phyloP scores from a whole-genome alignment of 2,329 filamentous ascomycete genomes.

The Xylaria sp. region DNA sequence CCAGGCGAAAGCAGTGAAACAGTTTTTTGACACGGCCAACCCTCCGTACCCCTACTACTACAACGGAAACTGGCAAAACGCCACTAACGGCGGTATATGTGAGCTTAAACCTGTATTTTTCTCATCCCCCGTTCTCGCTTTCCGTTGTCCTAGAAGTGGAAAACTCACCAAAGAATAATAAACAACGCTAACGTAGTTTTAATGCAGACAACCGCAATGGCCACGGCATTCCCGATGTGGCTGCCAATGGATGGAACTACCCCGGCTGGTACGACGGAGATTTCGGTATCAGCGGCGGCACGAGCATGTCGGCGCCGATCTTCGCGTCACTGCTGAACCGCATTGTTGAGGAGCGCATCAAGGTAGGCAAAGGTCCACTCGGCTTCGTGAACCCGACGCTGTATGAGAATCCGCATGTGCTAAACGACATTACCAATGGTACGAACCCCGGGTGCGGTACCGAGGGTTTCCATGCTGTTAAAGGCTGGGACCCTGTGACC shows the following conservation, averaged over 20 bases:
- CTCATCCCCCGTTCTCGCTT: neutral
- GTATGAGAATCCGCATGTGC: constrained; percentile 56
- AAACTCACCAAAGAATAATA: neutral
- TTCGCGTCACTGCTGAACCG: constrained; percentile 53
- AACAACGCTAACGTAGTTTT: neutral
- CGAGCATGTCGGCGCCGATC: constrained; percentile 57
- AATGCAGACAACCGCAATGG: constrained; percentile 14
- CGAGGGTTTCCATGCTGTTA: constrained; percentile 55
- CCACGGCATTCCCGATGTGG: constrained; percentile 19
- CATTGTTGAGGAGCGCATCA: constrained; percentile 62
- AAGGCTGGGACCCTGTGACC: constrained; percentile 51
- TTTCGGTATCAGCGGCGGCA: constrained; percentile 54
- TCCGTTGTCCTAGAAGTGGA: neutral
- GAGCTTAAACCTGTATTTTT: neutral
- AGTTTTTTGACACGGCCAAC: constrained; percentile 13
- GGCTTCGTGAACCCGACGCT: constrained; percentile 65
- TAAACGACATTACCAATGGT: constrained; percentile 54
- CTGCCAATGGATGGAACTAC: constrained; percentile 18
- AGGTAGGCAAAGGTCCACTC: constrained; percentile 57
- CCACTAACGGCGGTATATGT: constrained; percentile 10
- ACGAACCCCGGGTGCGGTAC: constrained; percentile 52
- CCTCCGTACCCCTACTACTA: constrained; percentile 22
- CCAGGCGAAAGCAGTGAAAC: constrained; percentile 33
- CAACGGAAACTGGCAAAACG: constrained; percentile 15
- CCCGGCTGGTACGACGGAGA: constrained; percentile 6